These are phyloP conservation scores for Globisporangium canariense DNA, from an alignment of 352 stramenopile genomes.

Conservation along the genomic window DNA sequence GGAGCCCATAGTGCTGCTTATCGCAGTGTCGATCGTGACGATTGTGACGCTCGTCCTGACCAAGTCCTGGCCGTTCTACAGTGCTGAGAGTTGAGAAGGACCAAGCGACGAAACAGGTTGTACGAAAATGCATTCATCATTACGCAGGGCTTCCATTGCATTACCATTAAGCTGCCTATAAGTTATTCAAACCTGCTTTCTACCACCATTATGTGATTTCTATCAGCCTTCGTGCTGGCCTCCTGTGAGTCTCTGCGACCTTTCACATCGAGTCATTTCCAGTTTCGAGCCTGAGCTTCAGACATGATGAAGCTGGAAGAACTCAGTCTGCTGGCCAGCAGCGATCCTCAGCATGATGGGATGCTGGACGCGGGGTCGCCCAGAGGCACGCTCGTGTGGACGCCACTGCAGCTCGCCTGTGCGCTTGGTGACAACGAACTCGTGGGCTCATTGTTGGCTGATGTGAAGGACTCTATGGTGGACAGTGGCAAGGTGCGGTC, in stretches of 20 bases:
- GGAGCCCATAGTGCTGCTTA: slow-evolving; percentile 61
- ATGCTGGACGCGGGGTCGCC: slow-evolving; percentile 59
- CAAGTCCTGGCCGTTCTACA: slow-evolving; percentile 81
- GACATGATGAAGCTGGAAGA: slow-evolving; percentile 32
- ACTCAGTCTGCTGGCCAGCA: slow-evolving; percentile 32
- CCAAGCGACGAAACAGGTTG: not conserved
- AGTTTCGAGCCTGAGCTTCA: not conserved
- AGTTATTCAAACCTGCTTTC: not conserved
- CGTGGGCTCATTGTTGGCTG: slow-evolving; percentile 31
- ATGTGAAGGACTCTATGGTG: slow-evolving; percentile 6
- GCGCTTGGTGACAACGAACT: slow-evolving; percentile 58
- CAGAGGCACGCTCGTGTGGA: slow-evolving; percentile 56
- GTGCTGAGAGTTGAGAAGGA: slow-evolving; percentile 1
- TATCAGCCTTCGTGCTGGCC: not conserved
- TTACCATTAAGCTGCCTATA: not conserved
- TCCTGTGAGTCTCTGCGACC: not conserved
- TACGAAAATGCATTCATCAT: not conserved
- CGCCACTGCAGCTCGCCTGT: slow-evolving; percentile 72
- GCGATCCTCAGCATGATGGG: slow-evolving; percentile 8
- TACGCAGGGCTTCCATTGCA: not conserved
- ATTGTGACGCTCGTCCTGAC: slow-evolving; percentile 70
- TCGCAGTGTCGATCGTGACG: slow-evolving; percentile 43
- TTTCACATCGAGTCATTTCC: not conserved
- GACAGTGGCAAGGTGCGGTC: slow-evolving; percentile 14
- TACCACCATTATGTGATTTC: not conserved